Percentiles rank a stretch among this genome's conserved stretches.
Evolutionary conservation across 129 eudicot genomes (phyloP).

Genomic region (Flaveria brownii): DNA sequence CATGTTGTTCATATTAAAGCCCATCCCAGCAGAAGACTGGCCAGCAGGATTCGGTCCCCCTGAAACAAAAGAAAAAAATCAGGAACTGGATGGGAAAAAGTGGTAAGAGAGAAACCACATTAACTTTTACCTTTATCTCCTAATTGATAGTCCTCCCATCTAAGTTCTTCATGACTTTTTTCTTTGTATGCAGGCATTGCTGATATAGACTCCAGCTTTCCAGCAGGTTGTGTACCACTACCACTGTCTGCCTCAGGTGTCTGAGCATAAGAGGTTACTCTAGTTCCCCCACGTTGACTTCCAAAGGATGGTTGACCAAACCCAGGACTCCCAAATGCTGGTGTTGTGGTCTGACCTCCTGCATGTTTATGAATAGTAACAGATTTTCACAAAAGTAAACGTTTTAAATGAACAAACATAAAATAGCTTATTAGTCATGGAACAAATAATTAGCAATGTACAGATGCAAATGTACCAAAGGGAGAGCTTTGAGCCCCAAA

Average conservation of each 20-base stretch:
- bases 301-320: slow-evolving; percentile 76
- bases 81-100: not conserved
- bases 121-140: slow-evolving; percentile 78
- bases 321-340: slow-evolving; percentile 61
- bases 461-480: slow-evolving; percentile 49
- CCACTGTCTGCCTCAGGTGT: slow-evolving; percentile 68
- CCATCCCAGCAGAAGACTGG: slow-evolving; percentile 62
- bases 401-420: not conserved
- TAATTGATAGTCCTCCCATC: slow-evolving; percentile 95
- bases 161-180: slow-evolving; percentile 89
- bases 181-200: slow-evolving; percentile 95
- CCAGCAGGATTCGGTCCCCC: slow-evolving; percentile 90
- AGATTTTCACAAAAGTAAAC: slow-evolving; percentile 14
- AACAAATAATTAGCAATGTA: slow-evolving; percentile 17
- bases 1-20: slow-evolving; percentile 49
- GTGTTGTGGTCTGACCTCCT: slow-evolving; percentile 76
- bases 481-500: slow-evolving; percentile 75
- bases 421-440: not conserved
- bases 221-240: slow-evolving; percentile 64
- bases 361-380: slow-evolving; percentile 19
- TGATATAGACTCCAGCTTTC: slow-evolving; percentile 84
- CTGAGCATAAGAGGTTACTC: slow-evolving; percentile 69
- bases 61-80: slow-evolving; percentile 30
- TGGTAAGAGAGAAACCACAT: slow-evolving; percentile 12
- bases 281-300: slow-evolving; percentile 76